Base-by-base conservation (phyloP, 805 yeast species). In the Henningerozyma blattae region DNA sequence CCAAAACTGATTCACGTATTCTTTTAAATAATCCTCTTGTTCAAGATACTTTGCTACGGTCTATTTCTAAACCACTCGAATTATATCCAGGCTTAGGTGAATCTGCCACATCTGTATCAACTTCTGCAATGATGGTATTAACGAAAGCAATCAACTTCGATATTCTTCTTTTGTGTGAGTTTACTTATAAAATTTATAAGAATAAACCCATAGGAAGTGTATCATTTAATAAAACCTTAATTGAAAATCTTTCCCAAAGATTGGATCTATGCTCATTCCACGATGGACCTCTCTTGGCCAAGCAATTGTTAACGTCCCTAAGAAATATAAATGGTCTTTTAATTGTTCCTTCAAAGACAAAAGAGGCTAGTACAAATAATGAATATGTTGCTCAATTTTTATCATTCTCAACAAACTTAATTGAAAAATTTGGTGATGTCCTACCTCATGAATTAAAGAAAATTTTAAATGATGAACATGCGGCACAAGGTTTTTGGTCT, bases 401-500 rank as follows among this genome's bases (percentile, higher is more conserved):
- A 19, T 39, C 41, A 3, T 43, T 45, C 27, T 39, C 61, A n/a
- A 51, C 61, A 15, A 48, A 52, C 14, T 48, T 65, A 22, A 47
- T 68, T 16, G 46, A 52, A n/a, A 62, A 56, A 34, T 56, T 67
- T 28, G 48, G 62, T 14, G 71, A 67, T 36, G 50, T 62, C 31
- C 58, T 59, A 12, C 51, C 63, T 1, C 41, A 46, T 9, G 54
- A 57, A 30, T 46, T 65, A 29, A 59, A 62, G 24, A 38, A 45
- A 20, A 54, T 73, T n/a, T 44, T 75, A 4, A 43, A 51, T 0
- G 58, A 65, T 39, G 46, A 55, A n/a, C 52, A 56, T 3, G 67
- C 75, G 4, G 61, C 78, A 31, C 50, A 53, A n/a, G 80, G 87
- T 0, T 66, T 81, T 36, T 80, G 93, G 83, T 67, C 85, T 1